Percentiles rank a stretch among this genome's conserved stretches.
Evolutionary conservation across 176 grass and related monocot genomes (phyloP).

Genomic region (Sorghum bicolor): Sorghum_bicolor_NCBIv3 NC_012871.2:71216501-71217000

Average conservation of each 20-base stretch:
- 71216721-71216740: slow-evolving; percentile 49
- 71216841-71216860: slow-evolving; percentile 41
- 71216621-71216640: slow-evolving; percentile 33
- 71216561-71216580: slow-evolving; percentile 35
- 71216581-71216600: slow-evolving; percentile 44
- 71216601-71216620: slow-evolving; percentile 40
- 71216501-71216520: slow-evolving; percentile 55
- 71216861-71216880: slow-evolving; percentile 62
- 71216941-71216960: slow-evolving; percentile 73
- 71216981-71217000: slow-evolving; percentile 73
- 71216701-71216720: slow-evolving; percentile 60
- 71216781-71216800: slow-evolving; percentile 56
- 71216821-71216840: slow-evolving; percentile 70
- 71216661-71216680: slow-evolving; percentile 51
- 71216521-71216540: slow-evolving; percentile 34
- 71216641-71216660: slow-evolving; percentile 45
- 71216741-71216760: slow-evolving; percentile 47
- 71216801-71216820: slow-evolving; percentile 40
- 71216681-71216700: slow-evolving; percentile 67
- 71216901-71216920: slow-evolving; percentile 54
- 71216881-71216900: slow-evolving; percentile 60
- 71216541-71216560: slow-evolving; percentile 36
- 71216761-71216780: slow-evolving; percentile 81
- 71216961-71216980: slow-evolving; percentile 73
- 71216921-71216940: slow-evolving; percentile 44